These are phyloP conservation scores for Solanum pinnatisectum DNA, from an alignment of 257 asterid species.

Conservation along the genomic window DNA sequence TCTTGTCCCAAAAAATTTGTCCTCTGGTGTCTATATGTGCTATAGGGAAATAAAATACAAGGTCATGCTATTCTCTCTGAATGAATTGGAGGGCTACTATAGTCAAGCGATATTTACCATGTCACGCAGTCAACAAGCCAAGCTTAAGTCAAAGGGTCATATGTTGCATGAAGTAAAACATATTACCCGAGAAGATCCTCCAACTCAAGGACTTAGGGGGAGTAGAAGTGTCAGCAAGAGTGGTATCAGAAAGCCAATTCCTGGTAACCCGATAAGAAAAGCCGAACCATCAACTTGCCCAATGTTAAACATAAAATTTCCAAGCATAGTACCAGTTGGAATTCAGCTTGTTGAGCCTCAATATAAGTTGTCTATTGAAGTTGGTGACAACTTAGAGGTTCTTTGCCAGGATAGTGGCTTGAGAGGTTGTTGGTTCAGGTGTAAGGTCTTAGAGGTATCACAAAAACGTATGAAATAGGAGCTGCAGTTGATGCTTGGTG, in stretches of 20 bases:
- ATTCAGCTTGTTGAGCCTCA: neutral
- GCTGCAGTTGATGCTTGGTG: neutral
- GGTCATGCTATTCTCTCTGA: neutral
- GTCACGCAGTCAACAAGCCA: neutral
- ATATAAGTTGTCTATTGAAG: neutral
- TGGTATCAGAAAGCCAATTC: neutral
- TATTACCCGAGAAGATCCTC: neutral
- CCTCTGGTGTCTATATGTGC: conserved; percentile 25
- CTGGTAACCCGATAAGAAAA: neutral
- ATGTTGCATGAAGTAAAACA: conserved; percentile 1
- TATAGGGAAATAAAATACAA: neutral
- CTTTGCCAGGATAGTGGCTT: conserved; percentile 53
- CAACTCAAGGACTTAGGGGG: neutral
- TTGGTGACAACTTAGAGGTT: conserved; percentile 26
- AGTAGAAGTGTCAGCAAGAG: neutral
- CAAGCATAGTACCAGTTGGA: neutral
- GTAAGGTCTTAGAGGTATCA: conserved; percentile 31
- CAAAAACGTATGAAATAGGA: conserved; percentile 5
- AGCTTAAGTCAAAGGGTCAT: neutral
- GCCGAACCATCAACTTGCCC: neutral
- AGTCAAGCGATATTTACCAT: conserved; percentile 24
- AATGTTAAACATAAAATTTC: conserved; percentile 12
- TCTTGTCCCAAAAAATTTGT: conserved; percentile 1
- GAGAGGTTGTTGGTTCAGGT: conserved; percentile 61
- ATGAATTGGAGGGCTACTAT: conserved; percentile 37